Conservation (phyloP, 2,329 filamentous ascomycete species). For the Pseudogymnoascus pannorum region DNA sequence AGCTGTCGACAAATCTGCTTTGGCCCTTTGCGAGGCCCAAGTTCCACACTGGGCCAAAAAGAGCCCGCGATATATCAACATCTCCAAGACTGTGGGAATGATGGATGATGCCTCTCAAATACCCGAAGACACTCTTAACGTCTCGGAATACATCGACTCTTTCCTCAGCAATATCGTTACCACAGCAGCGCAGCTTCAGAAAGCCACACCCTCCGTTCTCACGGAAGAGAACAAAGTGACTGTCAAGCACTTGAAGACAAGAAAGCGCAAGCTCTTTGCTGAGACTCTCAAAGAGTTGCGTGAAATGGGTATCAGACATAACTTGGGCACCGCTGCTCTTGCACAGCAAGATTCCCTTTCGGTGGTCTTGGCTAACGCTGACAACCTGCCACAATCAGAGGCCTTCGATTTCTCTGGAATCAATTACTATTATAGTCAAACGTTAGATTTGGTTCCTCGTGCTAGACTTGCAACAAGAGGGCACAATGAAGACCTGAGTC, state of each 20-base stretch:
- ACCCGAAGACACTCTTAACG: slow-evolving; percentile 45
- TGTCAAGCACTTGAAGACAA: slow-evolving; percentile 82
- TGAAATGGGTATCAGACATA: slow-evolving; percentile 83
- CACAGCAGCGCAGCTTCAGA: slow-evolving; percentile 66
- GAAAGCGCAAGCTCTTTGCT: slow-evolving; percentile 84
- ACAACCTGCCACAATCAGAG: slow-evolving; percentile 29
- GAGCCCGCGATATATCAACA: slow-evolving; percentile 63
- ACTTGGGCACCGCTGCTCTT: slow-evolving; percentile 67
- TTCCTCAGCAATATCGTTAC: slow-evolving; percentile 64
- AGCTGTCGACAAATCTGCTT: slow-evolving; percentile 22
- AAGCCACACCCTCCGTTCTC: slow-evolving; percentile 72
- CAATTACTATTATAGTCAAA: slow-evolving; percentile 71
- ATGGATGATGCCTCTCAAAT: slow-evolving; percentile 60
- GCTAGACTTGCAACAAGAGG: slow-evolving; percentile 61
- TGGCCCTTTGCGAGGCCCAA: slow-evolving; percentile 20
- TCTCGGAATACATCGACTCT: slow-evolving; percentile 51
- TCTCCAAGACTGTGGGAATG: slow-evolving; percentile 60
- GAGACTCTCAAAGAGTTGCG: slow-evolving; percentile 78
- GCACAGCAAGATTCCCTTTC: slow-evolving; percentile 65
- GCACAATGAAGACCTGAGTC: slow-evolving; percentile 78
- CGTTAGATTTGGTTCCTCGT: slow-evolving; percentile 64
- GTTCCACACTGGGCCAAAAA: slow-evolving; percentile 36
- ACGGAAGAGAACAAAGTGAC: slow-evolving; percentile 79
- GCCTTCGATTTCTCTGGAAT: slow-evolving; percentile 34
- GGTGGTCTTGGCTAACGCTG: slow-evolving; percentile 56